Conservation (phyloP, 805 yeast genomes). For the Metschnikowia continentalis region DNA sequence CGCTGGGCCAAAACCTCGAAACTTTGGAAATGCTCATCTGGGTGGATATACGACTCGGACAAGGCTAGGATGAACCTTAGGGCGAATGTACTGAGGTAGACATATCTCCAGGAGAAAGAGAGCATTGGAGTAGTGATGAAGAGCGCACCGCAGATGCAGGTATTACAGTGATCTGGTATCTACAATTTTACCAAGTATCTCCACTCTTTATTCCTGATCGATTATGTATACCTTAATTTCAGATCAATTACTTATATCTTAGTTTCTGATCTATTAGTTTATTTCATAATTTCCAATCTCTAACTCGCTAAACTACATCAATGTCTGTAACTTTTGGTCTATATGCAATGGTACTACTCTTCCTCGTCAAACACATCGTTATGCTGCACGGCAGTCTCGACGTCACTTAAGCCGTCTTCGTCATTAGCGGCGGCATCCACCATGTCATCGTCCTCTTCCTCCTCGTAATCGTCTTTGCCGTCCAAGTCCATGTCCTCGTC, state of each 20-base stretch:
- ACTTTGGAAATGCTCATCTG: conserved; percentile 96
- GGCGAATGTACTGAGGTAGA: conserved; percentile 42
- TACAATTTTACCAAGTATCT: neutral
- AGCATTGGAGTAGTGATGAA: conserved; percentile 4
- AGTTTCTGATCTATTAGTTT: too few species aligned
- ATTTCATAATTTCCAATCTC: too few species aligned
- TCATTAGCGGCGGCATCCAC: conserved; percentile 10
- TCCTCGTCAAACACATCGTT: conserved; percentile 15
- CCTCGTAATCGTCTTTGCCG: conserved; percentile 8
- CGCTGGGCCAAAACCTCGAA: conserved; percentile 62
- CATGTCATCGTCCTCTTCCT: conserved; percentile 4
- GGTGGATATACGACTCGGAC: conserved; percentile 85
- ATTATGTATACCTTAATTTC: too few species aligned
- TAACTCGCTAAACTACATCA: neutral
- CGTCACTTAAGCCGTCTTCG: conserved; percentile 18
- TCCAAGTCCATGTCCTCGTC: conserved; percentile 8
- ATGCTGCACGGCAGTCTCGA: conserved; percentile 17
- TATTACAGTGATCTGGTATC: neutral
- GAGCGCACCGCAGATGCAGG: conserved; percentile 3
- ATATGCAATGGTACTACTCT: conserved; percentile 2
- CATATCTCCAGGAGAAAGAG: conserved; percentile 40
- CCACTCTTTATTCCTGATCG: too few species aligned
- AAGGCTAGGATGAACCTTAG: conserved; percentile 55
- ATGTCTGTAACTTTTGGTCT: neutral
- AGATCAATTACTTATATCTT: too few species aligned